Conservation (phyloP, 768 basidiomycete species). For the Rhodotorula sphaerocarpa region DNA sequence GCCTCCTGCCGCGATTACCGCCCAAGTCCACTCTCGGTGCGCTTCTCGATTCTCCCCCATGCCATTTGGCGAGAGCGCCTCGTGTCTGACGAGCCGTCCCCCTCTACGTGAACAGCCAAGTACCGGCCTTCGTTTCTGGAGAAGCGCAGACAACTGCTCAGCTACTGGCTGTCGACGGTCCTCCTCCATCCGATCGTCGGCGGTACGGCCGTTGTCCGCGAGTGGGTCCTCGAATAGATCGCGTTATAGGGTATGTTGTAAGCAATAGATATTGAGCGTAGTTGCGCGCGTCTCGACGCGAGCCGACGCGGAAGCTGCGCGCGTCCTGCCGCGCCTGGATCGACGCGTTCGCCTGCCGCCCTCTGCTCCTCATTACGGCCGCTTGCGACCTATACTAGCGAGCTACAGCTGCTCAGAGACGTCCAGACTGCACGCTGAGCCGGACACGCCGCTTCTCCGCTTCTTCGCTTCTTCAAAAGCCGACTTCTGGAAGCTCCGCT, state of each 20-base stretch:
- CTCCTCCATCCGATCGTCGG: conserved; percentile 29
- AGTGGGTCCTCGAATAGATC: conserved; percentile 20
- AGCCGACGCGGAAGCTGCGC: too few relatives aligned
- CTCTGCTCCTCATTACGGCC: neutral
- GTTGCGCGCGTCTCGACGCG: neutral
- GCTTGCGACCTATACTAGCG: neutral
- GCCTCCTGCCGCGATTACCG: conserved; percentile 27
- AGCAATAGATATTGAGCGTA: neutral
- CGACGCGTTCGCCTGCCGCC: neutral
- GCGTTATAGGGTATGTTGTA: neutral
- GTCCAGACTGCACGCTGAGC: too few relatives aligned
- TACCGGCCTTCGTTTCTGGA: conserved; percentile 38
- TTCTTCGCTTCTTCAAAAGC: neutral
- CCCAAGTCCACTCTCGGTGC: conserved; percentile 37
- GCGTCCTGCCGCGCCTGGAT: neutral
- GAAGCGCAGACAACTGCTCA: conserved; percentile 30
- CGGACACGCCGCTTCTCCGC: neutral
- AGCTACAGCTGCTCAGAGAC: neutral
- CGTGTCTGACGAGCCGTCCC: too few relatives aligned
- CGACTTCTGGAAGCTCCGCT: too few relatives aligned
- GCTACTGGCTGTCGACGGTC: conserved; percentile 31
- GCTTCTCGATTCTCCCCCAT: neutral
- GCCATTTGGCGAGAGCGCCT: too few relatives aligned
- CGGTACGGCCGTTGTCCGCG: conserved; percentile 1
- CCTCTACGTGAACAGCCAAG: too few relatives aligned